Evolutionary conservation across 805 yeast species (phyloP).

Genomic region (Kuraishia molischiana): DNA sequence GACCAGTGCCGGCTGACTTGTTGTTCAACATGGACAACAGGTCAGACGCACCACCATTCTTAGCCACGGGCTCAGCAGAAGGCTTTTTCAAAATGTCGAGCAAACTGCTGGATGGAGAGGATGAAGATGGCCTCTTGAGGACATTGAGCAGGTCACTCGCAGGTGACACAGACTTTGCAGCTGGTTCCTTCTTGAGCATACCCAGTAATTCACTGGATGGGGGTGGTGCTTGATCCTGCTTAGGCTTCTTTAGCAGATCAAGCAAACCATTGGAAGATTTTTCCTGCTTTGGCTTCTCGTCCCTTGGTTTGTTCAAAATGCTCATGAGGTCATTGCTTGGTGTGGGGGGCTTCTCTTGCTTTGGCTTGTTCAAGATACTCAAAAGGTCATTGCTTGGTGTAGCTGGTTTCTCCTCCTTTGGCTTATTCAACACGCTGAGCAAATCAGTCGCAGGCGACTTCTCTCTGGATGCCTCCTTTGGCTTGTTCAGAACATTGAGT

Average conservation of each 20-base stretch:
- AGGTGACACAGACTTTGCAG: too few relatives aligned
- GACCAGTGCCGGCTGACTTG: too few relatives aligned
- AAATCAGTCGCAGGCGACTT: background rate
- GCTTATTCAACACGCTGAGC: background rate
- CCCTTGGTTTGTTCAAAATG: background rate
- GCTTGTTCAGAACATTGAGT: background rate
- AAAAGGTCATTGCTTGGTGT: background rate
- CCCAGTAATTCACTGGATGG: background rate
- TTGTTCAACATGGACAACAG: constrained; percentile 2
- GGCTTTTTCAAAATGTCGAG: background rate
- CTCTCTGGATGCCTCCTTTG: background rate
- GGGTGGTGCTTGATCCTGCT: background rate
- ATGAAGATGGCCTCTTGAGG: constrained; percentile 1
- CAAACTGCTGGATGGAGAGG: background rate
- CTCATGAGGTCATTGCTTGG: background rate
- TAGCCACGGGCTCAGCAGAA: background rate
- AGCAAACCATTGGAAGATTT: too few relatives aligned
- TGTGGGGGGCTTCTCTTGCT: constrained; percentile 1
- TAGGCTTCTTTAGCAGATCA: background rate
- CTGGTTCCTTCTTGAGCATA: background rate
- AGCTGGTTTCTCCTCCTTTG: constrained; percentile 1
- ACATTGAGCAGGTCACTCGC: too few relatives aligned
- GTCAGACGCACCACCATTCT: background rate
- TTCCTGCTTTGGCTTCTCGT: too few relatives aligned
- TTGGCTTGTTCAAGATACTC: constrained; percentile 1